Base-by-base conservation (phyloP, 2,329 filamentous ascomycete species). In the Xylariaceae sp. region DNA sequence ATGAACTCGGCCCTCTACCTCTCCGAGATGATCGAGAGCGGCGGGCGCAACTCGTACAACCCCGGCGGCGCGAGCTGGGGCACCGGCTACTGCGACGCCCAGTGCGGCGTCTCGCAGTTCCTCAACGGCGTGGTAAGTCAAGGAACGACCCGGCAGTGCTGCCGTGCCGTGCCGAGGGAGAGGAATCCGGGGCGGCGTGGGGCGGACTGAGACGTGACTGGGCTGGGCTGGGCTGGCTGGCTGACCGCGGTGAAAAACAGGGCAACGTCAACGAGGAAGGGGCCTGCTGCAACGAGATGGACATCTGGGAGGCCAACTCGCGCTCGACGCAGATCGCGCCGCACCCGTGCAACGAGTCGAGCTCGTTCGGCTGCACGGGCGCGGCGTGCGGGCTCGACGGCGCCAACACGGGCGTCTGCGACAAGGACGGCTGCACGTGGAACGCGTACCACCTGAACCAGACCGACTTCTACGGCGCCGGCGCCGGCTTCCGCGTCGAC, bases 1-100 rank as follows among this genome's bases (percentile, higher is more conserved):
- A 60, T 78, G 50, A 78, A 80, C 56, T 74, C 73, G 37, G 74
- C 74, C 18, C 56, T 78, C n/a, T 78, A 78, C 59, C 70, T 78
- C 34, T 65, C 70, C 26, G 60, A 70, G 54, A 80, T 80, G 75
- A 63, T 71, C 24, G 60, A 63, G 4, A 70, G 77, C 40, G 75
- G 75, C 47, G 75, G 74, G 27, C 40, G 65, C 48, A 57, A 61
- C 44, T 65, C 65, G 41, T 58, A 54, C 41, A 61, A 61, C 45
- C 38, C 51, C 7, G 56, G 57, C 5, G 57, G 57, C 29, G 55
- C 57, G 14, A 44, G 50, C n/a, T 57, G 57, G 47, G 58, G 58
- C 18, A 58, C 57, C 2, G 58, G 57, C 5, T 61, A 61, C 45
- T 61, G 58, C 22, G 58, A 61, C 33, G 57, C 57, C 2, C 58